These are phyloP conservation scores for Lactarius sp. DNA, from an alignment of 768 basidiomycete genomes.

Conservation along the genomic window DNA sequence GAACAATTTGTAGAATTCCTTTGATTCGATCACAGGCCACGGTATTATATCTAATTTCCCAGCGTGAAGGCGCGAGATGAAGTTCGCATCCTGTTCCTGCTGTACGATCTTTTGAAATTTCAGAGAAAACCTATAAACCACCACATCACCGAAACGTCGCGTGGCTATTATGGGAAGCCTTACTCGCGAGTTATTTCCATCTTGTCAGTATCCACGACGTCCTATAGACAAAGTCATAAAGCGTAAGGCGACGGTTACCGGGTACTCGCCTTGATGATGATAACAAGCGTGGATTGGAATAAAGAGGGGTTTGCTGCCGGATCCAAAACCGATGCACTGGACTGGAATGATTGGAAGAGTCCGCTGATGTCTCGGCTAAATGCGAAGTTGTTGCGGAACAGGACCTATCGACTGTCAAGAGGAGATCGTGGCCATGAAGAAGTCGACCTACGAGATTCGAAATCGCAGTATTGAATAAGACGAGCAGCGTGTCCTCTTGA, in stretches of 20 bases:
- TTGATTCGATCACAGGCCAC: conserved; percentile 63
- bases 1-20: conserved; percentile 54
- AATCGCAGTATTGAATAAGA: conserved; percentile 60
- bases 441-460: conserved; percentile 48
- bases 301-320: conserved; percentile 54
- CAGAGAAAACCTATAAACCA: conserved; percentile 42
- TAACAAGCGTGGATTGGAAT: conserved; percentile 55
- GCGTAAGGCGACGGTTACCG: no score
- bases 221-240: conserved; percentile 36
- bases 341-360: conserved; percentile 59
- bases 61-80: conserved; percentile 54
- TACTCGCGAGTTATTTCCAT: conserved; percentile 55
- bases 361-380: conserved; percentile 55
- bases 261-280: conserved; percentile 55
- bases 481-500: conserved; percentile 59
- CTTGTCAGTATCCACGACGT: conserved; percentile 59
- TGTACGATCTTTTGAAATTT: conserved; percentile 59
- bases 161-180: conserved; percentile 20
- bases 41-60: conserved; percentile 55
- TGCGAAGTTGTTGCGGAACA: conserved; percentile 64
- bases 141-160: not conserved
- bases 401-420: conserved; percentile 37
- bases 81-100: conserved; percentile 56
- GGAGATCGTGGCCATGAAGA: not conserved
- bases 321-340: conserved; percentile 52